Conservation (phyloP, 2,329 filamentous ascomycete species). For the Alternaria viburni region DNA sequence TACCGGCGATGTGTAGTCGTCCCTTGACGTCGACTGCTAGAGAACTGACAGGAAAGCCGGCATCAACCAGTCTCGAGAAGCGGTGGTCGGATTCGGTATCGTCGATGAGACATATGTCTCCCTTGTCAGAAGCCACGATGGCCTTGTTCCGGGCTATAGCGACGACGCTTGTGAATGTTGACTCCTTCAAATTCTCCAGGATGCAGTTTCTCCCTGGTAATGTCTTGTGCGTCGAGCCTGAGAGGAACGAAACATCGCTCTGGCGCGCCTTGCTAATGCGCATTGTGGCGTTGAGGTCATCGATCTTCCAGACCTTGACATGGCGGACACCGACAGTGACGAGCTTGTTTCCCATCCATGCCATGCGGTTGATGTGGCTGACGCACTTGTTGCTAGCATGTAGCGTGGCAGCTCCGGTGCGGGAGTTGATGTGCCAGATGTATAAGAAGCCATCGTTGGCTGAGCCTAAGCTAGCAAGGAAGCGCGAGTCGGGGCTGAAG, state of each 20-base stretch:
- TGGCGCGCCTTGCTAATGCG: constrained; percentile 53
- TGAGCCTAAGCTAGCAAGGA: constrained; percentile 84
- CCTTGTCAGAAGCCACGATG: constrained; percentile 84
- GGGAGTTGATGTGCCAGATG: constrained; percentile 85
- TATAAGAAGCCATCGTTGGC: constrained; percentile 94
- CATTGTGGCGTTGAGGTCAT: constrained; percentile 62
- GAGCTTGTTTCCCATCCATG: constrained; percentile 85
- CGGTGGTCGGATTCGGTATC: constrained; percentile 75
- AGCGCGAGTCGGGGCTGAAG: constrained; percentile 86
- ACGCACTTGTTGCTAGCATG: constrained; percentile 93
- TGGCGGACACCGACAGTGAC: constrained; percentile 90
- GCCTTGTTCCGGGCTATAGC: constrained; percentile 75
- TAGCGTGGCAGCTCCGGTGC: constrained; percentile 78
- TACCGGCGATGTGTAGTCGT: constrained; percentile 72
- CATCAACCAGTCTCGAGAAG: constrained; percentile 68
- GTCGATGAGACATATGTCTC: constrained; percentile 87
- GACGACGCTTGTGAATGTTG: constrained; percentile 80
- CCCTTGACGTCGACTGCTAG: constrained; percentile 65
- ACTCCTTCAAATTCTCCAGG: constrained; percentile 79
- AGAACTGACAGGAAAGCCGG: constrained; percentile 72
- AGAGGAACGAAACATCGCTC: constrained; percentile 53
- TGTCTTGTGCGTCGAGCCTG: constrained; percentile 61
- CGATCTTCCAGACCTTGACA: constrained; percentile 90
- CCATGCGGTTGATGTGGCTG: constrained; percentile 81
- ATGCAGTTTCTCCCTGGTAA: constrained; percentile 87